Percentiles rank a stretch among this genome's conserved stretches.
Conservation (phyloP, 441 rosid genomes). For the Gossypium davidsonii region DNA sequence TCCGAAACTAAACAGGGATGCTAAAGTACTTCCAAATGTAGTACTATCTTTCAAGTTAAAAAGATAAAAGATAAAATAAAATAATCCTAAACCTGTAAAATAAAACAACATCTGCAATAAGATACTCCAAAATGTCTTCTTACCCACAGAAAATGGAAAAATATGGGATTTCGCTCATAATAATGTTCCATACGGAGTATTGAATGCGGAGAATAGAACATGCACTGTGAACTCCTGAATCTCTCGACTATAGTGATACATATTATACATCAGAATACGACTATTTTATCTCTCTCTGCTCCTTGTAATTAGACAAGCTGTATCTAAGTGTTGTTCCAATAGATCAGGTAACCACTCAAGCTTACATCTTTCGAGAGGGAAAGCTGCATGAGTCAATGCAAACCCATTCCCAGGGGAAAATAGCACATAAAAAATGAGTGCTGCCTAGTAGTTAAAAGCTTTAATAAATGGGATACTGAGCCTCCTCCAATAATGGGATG, state of each 20-base stretch:
- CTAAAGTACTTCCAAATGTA: too few relatives aligned
- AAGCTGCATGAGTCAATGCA: constrained; percentile 10
- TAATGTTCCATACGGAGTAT: background rate
- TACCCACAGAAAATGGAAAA: background rate
- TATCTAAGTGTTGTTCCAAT: background rate
- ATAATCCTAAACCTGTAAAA: too few relatives aligned
- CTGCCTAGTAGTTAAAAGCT: constrained; percentile 17
- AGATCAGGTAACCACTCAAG: background rate
- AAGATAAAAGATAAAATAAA: too few relatives aligned
- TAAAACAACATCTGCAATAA: too few relatives aligned
- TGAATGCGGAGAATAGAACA: background rate
- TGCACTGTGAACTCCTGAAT: background rate
- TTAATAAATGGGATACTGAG: constrained; percentile 27
- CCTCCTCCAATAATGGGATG: constrained; percentile 35
- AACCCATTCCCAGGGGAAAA: background rate
- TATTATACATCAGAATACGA: background rate
- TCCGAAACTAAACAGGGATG: too few relatives aligned
- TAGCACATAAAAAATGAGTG: constrained; percentile 13
- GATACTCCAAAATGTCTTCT: too few relatives aligned
- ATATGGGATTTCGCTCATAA: background rate
- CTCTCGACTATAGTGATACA: background rate
- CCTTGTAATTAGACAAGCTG: background rate
- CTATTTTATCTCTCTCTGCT: constrained; percentile 7
- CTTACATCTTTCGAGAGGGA: background rate
- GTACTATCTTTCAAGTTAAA: too few relatives aligned